Conservation (phyloP, 306 rosid genomes). For the Vigna reflexopilosa region DNA sequence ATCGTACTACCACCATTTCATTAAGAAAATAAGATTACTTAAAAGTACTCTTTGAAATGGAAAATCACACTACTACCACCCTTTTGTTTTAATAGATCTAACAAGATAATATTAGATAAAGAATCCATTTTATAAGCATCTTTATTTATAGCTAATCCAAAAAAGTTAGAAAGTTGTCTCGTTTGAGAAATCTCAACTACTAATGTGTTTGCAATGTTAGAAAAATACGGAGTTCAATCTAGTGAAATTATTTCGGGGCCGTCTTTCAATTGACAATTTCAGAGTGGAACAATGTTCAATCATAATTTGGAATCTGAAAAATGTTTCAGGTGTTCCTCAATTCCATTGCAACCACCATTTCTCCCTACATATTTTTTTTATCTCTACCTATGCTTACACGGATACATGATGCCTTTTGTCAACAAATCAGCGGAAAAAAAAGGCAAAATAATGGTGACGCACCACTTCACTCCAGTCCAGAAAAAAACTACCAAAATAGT, state of each 20-base stretch:
- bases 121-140: too few species aligned
- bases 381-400: slow-evolving; percentile 59
- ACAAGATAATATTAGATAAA: too few species aligned
- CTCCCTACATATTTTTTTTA: slow-evolving; percentile 47
- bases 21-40: neutral
- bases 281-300: slow-evolving; percentile 10
- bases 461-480: slow-evolving; percentile 32
- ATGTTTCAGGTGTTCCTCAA: slow-evolving; percentile 28
- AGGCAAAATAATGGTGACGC: slow-evolving; percentile 24
- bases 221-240: neutral
- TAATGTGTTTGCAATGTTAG: neutral
- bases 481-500: slow-evolving; percentile 2
- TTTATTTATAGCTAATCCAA: neutral
- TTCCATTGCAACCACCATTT: slow-evolving; percentile 25
- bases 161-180: too few species aligned
- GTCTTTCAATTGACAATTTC: slow-evolving; percentile 4
- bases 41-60: neutral
- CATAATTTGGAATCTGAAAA: slow-evolving; percentile 16
- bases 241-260: neutral
- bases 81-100: neutral
- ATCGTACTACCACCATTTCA: neutral
- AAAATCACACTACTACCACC: neutral
- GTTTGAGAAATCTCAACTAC: too few species aligned
- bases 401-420: slow-evolving; percentile 43
- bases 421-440: slow-evolving; percentile 12